Evolutionary conservation across 2,329 filamentous ascomycete species (phyloP).

Genomic region (Pseudocercospora vitis): DNA sequence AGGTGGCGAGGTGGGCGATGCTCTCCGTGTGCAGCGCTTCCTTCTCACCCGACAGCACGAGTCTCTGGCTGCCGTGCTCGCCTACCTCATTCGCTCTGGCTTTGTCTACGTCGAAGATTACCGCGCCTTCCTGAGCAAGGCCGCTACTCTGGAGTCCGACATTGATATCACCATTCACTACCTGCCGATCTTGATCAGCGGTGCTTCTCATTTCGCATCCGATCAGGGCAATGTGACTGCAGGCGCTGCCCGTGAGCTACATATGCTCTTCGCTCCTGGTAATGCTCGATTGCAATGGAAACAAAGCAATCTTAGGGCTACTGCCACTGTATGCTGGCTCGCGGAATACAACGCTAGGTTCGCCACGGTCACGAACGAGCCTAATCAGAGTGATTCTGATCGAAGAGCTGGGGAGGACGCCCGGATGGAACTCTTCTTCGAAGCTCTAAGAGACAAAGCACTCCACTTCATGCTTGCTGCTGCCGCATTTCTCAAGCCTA

Average conservation of each 20-base stretch:
- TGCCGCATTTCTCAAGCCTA: slow-evolving; percentile 74
- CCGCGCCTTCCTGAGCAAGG: slow-evolving; percentile 63
- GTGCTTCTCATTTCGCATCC: slow-evolving; percentile 76
- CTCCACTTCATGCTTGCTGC: slow-evolving; percentile 89
- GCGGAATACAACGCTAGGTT: slow-evolving; percentile 88
- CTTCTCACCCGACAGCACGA: slow-evolving; percentile 90
- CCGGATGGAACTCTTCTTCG: slow-evolving; percentile 70
- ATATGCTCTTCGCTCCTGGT: slow-evolving; percentile 65
- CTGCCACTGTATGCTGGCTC: slow-evolving; percentile 81
- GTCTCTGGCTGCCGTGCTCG: slow-evolving; percentile 75
- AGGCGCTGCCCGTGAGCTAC: slow-evolving; percentile 69
- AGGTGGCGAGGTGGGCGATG: slow-evolving; percentile 68
- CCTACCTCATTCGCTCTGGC: slow-evolving; percentile 73
- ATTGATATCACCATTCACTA: slow-evolving; percentile 76
- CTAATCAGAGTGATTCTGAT: slow-evolving; percentile 60
- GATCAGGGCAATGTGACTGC: slow-evolving; percentile 66
- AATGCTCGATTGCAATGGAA: slow-evolving; percentile 70
- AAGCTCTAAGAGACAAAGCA: slow-evolving; percentile 75
- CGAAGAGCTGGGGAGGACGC: slow-evolving; percentile 59
- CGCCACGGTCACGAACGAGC: slow-evolving; percentile 22
- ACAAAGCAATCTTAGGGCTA: slow-evolving; percentile 73
- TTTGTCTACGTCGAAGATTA: slow-evolving; percentile 73
- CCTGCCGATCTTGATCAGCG: slow-evolving; percentile 74
- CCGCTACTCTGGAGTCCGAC: slow-evolving; percentile 74
- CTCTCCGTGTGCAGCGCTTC: slow-evolving; percentile 74